Base-by-base conservation (phyloP, 192 early-diverging fungal species). In the Entophlyctis helioformis region DNA sequence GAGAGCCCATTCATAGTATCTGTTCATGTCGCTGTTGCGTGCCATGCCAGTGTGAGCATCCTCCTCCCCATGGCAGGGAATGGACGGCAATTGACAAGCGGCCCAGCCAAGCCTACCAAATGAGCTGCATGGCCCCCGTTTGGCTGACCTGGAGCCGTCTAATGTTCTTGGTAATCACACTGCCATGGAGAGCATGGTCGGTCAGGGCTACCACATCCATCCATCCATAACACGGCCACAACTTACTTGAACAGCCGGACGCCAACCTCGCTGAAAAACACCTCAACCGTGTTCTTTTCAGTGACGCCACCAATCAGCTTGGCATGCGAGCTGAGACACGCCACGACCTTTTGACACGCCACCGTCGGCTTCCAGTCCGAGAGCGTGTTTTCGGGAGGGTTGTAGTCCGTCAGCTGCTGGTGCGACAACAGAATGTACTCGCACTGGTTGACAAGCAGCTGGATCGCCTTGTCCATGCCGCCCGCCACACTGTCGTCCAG, bases 391-490 rank as follows among this genome's bases (percentile, higher is more conserved):
- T 60, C 63, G 2, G 66, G 58, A n/a, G n/a, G n/a, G 32, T 86
- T 83, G 42, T 78, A 98, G 36, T 93, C 90, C 12, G 58, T 62
- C 1, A 59, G 53, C 0, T 42, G 48, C 53, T 94, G 91, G 51
- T 76, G 74, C 2, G 63, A 74, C n/a, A 76, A 42, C 37, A 98
- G 57, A 15, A 96, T 83, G 46, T 78, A 80, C 38, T 91, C 84
- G 3, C 86, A 82, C 42, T 92, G 90, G 26, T 78, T 72, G 41
- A 96, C 64, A 15, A 98, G 63, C 3, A 90, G 77, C 65, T 81
- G 62, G 37, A 98, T 96, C 26, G 84, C 76, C 51, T 84, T 82
- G 69, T 98, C 91, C 79, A 98, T 80, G 9, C 94, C 94, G 16
- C 69, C 61, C 0, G 94, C 94, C 2, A 96, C 89, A 15, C 76